These are phyloP conservation scores for Inonotus hispidus DNA, from an alignment of 1,284 basidiomycete species.

Conservation along the genomic window DNA sequence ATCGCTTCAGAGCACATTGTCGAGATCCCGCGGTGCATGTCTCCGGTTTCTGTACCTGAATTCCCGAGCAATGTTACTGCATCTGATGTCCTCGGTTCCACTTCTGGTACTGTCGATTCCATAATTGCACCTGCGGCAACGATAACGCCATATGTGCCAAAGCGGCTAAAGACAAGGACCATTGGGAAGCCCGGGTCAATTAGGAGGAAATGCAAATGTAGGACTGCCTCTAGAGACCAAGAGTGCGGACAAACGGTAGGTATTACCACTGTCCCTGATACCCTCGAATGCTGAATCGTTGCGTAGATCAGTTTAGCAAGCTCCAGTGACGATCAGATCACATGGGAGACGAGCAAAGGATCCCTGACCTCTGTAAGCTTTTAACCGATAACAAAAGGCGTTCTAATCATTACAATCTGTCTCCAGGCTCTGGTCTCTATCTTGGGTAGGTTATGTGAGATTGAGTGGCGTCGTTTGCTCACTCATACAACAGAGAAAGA, in stretches of 20 bases:
- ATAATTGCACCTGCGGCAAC: too few relatives aligned
- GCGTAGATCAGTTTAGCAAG: conserved; percentile 1
- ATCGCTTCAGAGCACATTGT: background rate
- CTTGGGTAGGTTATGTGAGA: background rate
- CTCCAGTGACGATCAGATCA: background rate
- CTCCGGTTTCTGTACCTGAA: background rate
- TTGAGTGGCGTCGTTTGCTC: background rate
- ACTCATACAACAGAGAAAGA: conserved; percentile 4
- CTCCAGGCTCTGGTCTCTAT: conserved; percentile 5
- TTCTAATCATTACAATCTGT: background rate
- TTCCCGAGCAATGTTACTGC: background rate
- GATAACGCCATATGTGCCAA: background rate
- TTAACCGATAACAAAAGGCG: background rate
- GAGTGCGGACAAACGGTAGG: conserved; percentile 4
- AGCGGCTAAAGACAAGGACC: background rate
- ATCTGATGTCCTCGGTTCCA: background rate
- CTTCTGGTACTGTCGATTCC: background rate
- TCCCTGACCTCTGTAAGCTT: conserved; percentile 8
- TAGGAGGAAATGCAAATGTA: background rate
- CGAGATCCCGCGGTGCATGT: background rate
- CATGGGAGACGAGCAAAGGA: background rate
- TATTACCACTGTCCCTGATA: background rate
- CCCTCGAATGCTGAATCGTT: background rate
- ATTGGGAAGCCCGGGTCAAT: background rate
- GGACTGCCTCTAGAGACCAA: background rate